Evolutionary conservation across 257 asterid species (phyloP).

Genomic region (Coffea canephora): DNA sequence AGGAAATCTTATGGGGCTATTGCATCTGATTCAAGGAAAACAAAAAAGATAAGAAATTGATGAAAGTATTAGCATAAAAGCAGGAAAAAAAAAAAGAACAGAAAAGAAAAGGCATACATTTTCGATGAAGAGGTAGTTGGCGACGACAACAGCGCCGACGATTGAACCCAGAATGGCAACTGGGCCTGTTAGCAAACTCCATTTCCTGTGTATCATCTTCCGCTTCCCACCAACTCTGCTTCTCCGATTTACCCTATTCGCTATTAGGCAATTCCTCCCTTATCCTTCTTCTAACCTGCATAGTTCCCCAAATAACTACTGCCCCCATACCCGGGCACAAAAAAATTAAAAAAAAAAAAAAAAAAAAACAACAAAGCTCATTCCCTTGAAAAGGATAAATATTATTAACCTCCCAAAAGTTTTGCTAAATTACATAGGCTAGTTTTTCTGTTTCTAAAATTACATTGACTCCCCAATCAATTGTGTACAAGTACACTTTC

Average conservation of each 20-base stretch:
- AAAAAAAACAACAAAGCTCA: too few relatives aligned
- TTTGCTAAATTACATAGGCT: neutral
- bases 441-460: too few relatives aligned
- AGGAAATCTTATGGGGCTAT: neutral
- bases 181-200: slow-evolving; percentile 83
- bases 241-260: too few relatives aligned
- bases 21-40: neutral
- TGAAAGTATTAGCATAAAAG: neutral
- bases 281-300: neutral
- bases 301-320: neutral
- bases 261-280: too few relatives aligned
- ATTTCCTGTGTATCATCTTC: slow-evolving; percentile 67
- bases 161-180: slow-evolving; percentile 52
- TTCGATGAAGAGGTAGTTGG: slow-evolving; percentile 57
- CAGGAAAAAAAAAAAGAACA: neutral
- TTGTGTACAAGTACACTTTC: too few relatives aligned
- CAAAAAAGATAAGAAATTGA: neutral
- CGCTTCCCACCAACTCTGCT: neutral
- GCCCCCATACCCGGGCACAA: neutral
- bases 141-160: slow-evolving; percentile 60
- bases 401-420: neutral
- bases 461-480: too few relatives aligned
- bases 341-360: too few relatives aligned
- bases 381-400: neutral
- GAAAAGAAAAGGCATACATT: slow-evolving; percentile 33